Base-by-base conservation (phyloP, 345 rosid species). In the Dipteronia sinensis region DNA sequence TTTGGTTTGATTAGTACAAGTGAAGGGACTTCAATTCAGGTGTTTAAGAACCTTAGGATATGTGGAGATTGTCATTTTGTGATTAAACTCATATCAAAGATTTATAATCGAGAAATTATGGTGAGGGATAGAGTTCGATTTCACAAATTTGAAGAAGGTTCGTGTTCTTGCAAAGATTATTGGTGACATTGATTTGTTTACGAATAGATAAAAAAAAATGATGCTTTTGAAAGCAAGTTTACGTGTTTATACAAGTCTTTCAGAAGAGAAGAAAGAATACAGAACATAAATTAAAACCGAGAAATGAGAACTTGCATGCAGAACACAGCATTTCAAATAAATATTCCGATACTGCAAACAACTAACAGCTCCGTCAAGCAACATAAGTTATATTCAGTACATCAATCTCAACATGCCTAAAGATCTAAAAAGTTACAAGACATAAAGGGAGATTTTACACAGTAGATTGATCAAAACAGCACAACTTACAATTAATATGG, bases 41-140 rank as follows among this genome's bases (percentile, higher is more conserved):
- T 95, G 76, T 88, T 92, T 51, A 93, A 95, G 89, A 95, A 95
- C 82, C 85, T 95, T 53, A 85, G 98, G 76, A 95, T 93, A 56
- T 92, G 98, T 77, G 93, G 94, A 66, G 98, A 92, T 82, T 93
- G 94, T 69, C 98, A 95, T 77, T 53, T 75, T 25, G 89, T 95
- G 71, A 85, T 93, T 63, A 92, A 95, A 89, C 89, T 90, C 62
- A 72, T 92, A 69, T 92, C 97, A 0, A 88, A 84, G 85, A 71
- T 90, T 69, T 95, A 93, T 83, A 69, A 82, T 10, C 81, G 91
- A 25, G 96, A 95, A 78, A 93, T 95, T 71, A 89, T 93, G 3
- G 92, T 93, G 56, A 89, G 98, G 77, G 98, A 95, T 85, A 77
- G 95, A 49, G 85, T 90, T 74, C 80, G 98, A 76, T 95, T 95